Evolutionary conservation across 2,329 filamentous ascomycete genomes (phyloP).

Genomic region (Ustulina deusta): DNA sequence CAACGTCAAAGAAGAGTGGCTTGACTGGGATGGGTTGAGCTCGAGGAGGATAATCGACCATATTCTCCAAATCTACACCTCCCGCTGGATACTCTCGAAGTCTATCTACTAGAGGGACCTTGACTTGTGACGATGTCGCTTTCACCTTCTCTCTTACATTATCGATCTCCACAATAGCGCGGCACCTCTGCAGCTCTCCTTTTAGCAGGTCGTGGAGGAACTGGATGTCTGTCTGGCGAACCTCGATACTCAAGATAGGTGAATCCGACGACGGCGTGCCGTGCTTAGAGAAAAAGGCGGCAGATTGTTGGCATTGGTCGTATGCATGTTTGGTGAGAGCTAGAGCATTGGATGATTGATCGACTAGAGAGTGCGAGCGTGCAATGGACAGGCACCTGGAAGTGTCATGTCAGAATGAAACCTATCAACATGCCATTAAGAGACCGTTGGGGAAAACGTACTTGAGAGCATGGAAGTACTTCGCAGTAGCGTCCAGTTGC

Average conservation of each 20-base stretch:
- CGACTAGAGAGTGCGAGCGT: slow-evolving; percentile 82
- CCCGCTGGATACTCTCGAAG: slow-evolving; percentile 80
- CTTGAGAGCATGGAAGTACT: slow-evolving; percentile 92
- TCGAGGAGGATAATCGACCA: slow-evolving; percentile 89
- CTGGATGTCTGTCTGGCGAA: slow-evolving; percentile 69
- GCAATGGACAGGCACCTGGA: slow-evolving; percentile 84
- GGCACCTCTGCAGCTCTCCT: slow-evolving; percentile 81
- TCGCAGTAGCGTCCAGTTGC: slow-evolving; percentile 81
- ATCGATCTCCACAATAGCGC: slow-evolving; percentile 86
- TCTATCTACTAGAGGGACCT: slow-evolving; percentile 75
- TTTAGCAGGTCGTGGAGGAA: slow-evolving; percentile 72
- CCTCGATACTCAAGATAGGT: slow-evolving; percentile 74
- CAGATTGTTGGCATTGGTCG: slow-evolving; percentile 67
- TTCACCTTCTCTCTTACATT: slow-evolving; percentile 66
- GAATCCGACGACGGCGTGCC: slow-evolving; percentile 51
- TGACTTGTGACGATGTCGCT: slow-evolving; percentile 59
- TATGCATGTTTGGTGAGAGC: slow-evolving; percentile 82
- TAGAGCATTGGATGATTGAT: slow-evolving; percentile 81
- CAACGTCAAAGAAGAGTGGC: slow-evolving; percentile 94
- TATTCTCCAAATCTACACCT: slow-evolving; percentile 78
- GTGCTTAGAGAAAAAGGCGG: slow-evolving; percentile 59
- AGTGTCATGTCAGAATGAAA: slow-evolving; percentile 38
- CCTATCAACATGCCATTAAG: not conserved
- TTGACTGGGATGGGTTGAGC: slow-evolving; percentile 89
- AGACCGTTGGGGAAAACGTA: slow-evolving; percentile 57